phyloP scores from a whole-genome alignment of 164 flowering plant genomes.

The Akebia trifoliata region DNA sequence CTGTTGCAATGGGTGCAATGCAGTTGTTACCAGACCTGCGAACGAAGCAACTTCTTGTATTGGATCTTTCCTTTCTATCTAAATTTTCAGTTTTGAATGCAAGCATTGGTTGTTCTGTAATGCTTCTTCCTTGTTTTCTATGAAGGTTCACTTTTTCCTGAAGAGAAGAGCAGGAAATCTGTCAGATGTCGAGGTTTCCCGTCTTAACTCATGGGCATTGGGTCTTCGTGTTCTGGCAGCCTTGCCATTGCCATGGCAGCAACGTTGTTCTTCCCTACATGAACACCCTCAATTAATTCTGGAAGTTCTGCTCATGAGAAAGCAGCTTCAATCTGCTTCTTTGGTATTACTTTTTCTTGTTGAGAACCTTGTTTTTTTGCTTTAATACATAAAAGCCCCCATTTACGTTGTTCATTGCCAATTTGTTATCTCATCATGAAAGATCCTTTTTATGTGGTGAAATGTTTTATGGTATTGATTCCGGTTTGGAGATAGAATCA shows the following conservation, averaged over 20 bases:
- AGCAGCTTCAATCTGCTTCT: conserved; percentile 93
- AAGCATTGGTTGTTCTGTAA: not conserved
- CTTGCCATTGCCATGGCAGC: conserved; percentile 98
- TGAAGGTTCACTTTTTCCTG: conserved; percentile 97
- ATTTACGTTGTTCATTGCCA: not conserved
- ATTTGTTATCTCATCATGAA: not conserved
- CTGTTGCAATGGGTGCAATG: conserved; percentile 99
- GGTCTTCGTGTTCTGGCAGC: conserved; percentile 94
- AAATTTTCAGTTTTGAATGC: not conserved
- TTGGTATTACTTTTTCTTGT: conserved; percentile 43
- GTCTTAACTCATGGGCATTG: conserved; percentile 94
- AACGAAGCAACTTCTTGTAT: conserved; percentile 96
- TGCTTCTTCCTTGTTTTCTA: conserved; percentile 4
- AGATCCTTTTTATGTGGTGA: not conserved
- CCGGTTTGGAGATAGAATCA: not conserved
- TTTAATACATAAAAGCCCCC: not conserved
- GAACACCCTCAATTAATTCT: conserved; percentile 91
- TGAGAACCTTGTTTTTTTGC: not conserved
- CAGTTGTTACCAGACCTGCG: conserved; percentile 88
- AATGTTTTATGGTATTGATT: not conserved
- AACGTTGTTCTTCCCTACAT: conserved; percentile 91
- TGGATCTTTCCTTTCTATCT: conserved; percentile 8
- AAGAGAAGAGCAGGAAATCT: conserved; percentile 86
- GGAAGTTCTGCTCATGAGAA: conserved; percentile 96
- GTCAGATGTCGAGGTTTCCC: conserved; percentile 71